These are phyloP conservation scores for Dioscorea dumetorum DNA, from an alignment of 106 monocot species.

Conservation along the genomic window DNA sequence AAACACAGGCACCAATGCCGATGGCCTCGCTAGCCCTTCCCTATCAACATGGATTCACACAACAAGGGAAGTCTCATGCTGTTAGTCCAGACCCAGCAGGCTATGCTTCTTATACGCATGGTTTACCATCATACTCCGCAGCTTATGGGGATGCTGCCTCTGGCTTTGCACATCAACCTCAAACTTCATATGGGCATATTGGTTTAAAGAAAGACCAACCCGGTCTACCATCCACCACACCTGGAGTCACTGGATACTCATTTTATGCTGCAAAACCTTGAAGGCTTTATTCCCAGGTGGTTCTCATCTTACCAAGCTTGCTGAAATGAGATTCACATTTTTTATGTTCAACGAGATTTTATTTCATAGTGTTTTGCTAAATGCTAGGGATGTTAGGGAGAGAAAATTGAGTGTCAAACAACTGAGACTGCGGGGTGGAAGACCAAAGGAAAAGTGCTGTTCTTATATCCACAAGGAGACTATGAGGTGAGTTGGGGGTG, in stretches of 20 bases:
- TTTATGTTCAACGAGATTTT: too few relatives aligned
- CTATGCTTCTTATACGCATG: constrained; percentile 18
- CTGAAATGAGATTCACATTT: too few relatives aligned
- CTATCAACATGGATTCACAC: constrained; percentile 17
- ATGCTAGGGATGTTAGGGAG: too few relatives aligned
- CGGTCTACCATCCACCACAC: constrained; percentile 12
- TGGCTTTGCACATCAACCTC: constrained; percentile 14
- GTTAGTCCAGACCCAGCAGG: background rate
- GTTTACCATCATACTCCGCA: constrained; percentile 10
- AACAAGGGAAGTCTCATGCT: constrained; percentile 12
- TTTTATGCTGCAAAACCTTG: constrained; percentile 26
- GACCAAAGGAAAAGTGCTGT: too few relatives aligned
- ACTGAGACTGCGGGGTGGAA: too few relatives aligned
- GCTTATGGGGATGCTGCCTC: constrained; percentile 8
- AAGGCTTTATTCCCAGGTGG: background rate
- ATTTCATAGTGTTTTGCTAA: too few relatives aligned
- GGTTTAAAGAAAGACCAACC: constrained; percentile 15
- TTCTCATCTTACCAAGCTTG: too few relatives aligned
- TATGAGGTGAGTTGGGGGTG: too few relatives aligned
- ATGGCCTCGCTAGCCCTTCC: constrained; percentile 23
- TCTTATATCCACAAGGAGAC: too few relatives aligned
- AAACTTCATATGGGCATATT: constrained; percentile 5
- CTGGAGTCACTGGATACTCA: constrained; percentile 23
- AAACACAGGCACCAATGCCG: constrained; percentile 24
- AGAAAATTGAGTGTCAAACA: too few relatives aligned